Evolutionary conservation across 2,329 filamentous ascomycete species (phyloP).

Genomic region (Pseudogymnoascus sp.): DNA sequence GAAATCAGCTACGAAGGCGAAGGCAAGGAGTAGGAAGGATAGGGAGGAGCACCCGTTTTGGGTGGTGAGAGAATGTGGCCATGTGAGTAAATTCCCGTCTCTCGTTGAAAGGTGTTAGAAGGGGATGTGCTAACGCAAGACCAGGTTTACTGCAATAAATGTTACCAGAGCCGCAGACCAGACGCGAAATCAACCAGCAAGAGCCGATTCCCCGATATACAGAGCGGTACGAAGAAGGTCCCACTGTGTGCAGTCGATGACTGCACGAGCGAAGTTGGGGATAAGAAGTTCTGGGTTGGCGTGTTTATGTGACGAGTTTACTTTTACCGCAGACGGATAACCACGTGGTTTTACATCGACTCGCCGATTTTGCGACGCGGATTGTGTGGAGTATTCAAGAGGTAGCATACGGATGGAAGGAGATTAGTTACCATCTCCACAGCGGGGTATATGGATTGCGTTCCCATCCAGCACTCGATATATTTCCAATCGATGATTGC

Average conservation of each 20-base stretch:
- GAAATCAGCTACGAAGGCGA: constrained; percentile 33
- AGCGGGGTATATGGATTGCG: not conserved
- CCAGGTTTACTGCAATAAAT: constrained; percentile 56
- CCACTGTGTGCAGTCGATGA: constrained; percentile 47
- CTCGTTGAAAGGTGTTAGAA: not conserved
- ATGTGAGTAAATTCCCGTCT: constrained; percentile 51
- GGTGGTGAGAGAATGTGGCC: constrained; percentile 84
- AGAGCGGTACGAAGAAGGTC: constrained; percentile 14
- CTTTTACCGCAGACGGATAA: not conserved
- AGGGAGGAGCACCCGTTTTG: constrained; percentile 76
- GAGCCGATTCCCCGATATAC: not conserved
- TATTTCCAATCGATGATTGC: not conserved
- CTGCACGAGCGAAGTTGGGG: constrained; percentile 45
- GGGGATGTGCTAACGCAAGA: constrained; percentile 19
- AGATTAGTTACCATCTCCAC: not conserved
- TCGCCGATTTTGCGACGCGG: not conserved
- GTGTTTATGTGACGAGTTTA: constrained; percentile 37
- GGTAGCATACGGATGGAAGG: not conserved
- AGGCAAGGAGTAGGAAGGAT: constrained; percentile 41
- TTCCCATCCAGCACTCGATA: not conserved
- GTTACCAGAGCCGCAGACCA: constrained; percentile 49
- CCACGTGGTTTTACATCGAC: not conserved
- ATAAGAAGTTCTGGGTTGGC: constrained; percentile 54
- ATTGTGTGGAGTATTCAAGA: not conserved
- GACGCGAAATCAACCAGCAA: constrained; percentile 32